Evolutionary conservation across 1,139 yeast species (phyloP), one percentile per base, ranked within the genome.

Genomic region (Nakaseomyces nivariensis): DNA sequence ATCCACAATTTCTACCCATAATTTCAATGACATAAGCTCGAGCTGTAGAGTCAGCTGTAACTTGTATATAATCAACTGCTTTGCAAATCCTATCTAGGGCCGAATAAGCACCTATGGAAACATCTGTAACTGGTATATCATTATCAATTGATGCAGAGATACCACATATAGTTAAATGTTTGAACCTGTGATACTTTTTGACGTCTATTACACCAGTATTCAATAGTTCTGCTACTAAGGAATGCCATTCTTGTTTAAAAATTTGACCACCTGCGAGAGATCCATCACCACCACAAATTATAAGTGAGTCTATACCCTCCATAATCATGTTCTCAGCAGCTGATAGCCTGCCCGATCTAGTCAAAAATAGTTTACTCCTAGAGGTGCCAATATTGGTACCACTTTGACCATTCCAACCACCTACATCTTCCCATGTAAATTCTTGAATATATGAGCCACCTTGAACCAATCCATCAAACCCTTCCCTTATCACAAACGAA

Each of bases 261-360:
- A 85, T 73, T 66, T 92, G 97, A 11, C 98, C 98, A 59, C 98
- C 98, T 1, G 98, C 92, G 57, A 92, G 75, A 0, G 97, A 89
- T 49, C 98, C 98, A 66, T 92, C 98, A 70, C 98, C 98, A 63
- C 98, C 98, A 71, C 97, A 88, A n/a, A 92, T 96, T 59, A 92
- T 82, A 57, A 92, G 75, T 0, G 96, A 97, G 66, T 92, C 97
- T 55, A 92, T 90, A 53, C 97, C 97, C 51, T 85, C 83, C 48
- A 75, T 76, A 61, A 90, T 81, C 80, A 90, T 76, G 68, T 90
- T 87, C 66, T 80, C 80, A 51, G 95, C 94, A 43, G 89, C 96
- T 50, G 71, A 66, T 54, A 88, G 74, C 61, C 98, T 78, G 47
- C 98, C 97, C 49, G 74, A 73, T 53, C 96, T 79, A 66, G 89